Evolutionary conservation across 768 basidiomycete species (phyloP), one percentile per base, ranked within the genome.

Genomic region (Panaeolus papilionaceus): DNA sequence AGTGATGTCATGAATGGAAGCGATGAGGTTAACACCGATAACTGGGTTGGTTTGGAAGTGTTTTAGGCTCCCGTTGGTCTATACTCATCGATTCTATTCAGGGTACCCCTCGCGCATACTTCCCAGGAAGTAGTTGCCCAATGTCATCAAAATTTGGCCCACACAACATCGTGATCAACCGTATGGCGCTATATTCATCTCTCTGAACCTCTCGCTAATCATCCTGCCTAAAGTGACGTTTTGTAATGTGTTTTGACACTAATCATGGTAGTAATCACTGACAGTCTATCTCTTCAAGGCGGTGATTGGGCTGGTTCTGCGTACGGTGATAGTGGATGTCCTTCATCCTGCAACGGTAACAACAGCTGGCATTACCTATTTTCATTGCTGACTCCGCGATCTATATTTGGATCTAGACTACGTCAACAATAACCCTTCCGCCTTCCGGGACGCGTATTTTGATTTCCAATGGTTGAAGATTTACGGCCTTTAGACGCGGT

Each of bases 391-490:
- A 33, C 33, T 33, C 33, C 33, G 33, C 33, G 39, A 40, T 40
- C 39, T 14, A 40, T 40, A 40, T 40, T 40, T 14, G 1, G 39
- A 7, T 44, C 16, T 67, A 91, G 89, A 86, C 68, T 90, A 79
- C 70, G 90, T 91, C 70, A 83, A 88, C 79, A 84, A 85, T 68
- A 89, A 92, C 71, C 92, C 92, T 1, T 75, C 77, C 3, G 89
- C 88, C 11, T 93, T 93, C 78, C 69, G 71, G 10, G 79, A 90
- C 38, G 91, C 93, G 0, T 93, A 88, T 80, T 94, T 92, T 79
- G 86, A 92, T 51, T 84, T 94, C 75, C 82, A 84, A 61, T 86
- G 84, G 62, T 76, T 93, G 64, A 85, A 83, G 67, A 76, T 83
- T 23, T 83, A 82, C 33, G 54, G 54, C 14, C 12, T 33, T 14